Base-by-base conservation (phyloP, 2,329 filamentous ascomycete genomes). In the Colletotrichum echinochloae region DNA sequence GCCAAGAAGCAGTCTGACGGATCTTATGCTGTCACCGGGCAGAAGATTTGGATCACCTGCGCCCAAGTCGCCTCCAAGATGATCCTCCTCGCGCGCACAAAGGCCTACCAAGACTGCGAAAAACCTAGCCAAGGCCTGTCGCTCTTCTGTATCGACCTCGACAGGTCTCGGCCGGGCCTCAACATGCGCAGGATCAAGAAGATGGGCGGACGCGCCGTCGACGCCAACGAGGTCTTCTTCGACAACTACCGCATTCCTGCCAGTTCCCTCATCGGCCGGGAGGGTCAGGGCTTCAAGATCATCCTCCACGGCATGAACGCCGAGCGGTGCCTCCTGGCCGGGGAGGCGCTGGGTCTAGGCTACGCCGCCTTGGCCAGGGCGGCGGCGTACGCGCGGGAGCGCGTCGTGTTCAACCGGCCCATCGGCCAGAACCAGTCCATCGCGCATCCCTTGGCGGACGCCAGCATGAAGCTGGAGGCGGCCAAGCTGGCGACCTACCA, bases 31-130 rank as follows among this genome's bases (percentile, higher is more conserved):
- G 85, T 97, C 14, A 88, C 88, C 0, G 93, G 94, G 0, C 92
- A 95, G 78, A 97, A 97, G 82, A 95, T 95, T 65, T 97, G 94
- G 94, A 97, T 96, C 65, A 93, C 93, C 0, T 95, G 90, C 63
- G 94, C 94, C 0, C 93, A 97, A 78, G 91, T 95, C 0, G 93
- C 94, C 0, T 86, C 87, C 5, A 93, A 94, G 76, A 97, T 97
- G 93, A 90, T 97, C 5, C 85, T 97, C 0, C 86, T 97, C 0
- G 93, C 93, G 0, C 88, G 94, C 1, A 97, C 93, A 0, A 93
- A 90, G 0, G 87, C 91, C 0, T 74, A 91, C 0, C 90, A 93
- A 60, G 84, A 93, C 70, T 89, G 90, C 0, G 83, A 83, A 70
- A 94, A 91, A 76, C 88, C 91, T 0, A 92, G 88, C n/a, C 89